phyloP scores from a whole-genome alignment of 192 early-diverging fungal species.

The Phycomyces nitens region DNA sequence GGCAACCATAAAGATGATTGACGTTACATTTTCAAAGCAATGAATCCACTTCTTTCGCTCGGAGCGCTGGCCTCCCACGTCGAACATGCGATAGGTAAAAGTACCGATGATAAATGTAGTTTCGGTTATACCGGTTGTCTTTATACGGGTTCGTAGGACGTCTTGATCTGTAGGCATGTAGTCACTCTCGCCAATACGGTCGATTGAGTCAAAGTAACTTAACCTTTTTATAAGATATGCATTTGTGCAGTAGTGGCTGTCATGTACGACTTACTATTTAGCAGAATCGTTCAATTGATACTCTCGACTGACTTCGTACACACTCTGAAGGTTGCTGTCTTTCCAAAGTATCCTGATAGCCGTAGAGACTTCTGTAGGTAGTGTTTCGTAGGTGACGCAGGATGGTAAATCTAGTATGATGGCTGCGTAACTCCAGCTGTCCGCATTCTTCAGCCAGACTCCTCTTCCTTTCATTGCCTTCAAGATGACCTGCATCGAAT shows the following conservation, averaged over 20 bases:
- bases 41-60: conserved; percentile 99
- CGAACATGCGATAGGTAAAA: conserved; percentile 91
- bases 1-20: conserved; percentile 92
- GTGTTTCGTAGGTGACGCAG: conserved; percentile 79
- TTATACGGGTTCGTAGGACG: conserved; percentile 90
- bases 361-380: conserved; percentile 68
- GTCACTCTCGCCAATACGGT: conserved; percentile 72
- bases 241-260: no score
- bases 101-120: conserved; percentile 87
- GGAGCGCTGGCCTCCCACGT: conserved; percentile 95
- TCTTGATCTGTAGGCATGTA: conserved; percentile 94
- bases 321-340: conserved; percentile 76
- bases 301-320: conserved; percentile 76
- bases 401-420: conserved; percentile 72
- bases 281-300: conserved; percentile 96
- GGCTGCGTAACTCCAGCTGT: conserved; percentile 62
- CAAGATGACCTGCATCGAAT: conserved; percentile 42
- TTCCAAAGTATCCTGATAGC: conserved; percentile 83
- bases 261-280: conserved; percentile 65
- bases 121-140: conserved; percentile 95
- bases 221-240: not conserved
- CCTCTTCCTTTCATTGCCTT: conserved; percentile 60
- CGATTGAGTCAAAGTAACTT: conserved; percentile 91
- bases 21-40: conserved; percentile 95
- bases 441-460: conserved; percentile 62